phyloP scores from a whole-genome alignment of 371 early-diverging fungal genomes.

The Mucor piriformis region DNA sequence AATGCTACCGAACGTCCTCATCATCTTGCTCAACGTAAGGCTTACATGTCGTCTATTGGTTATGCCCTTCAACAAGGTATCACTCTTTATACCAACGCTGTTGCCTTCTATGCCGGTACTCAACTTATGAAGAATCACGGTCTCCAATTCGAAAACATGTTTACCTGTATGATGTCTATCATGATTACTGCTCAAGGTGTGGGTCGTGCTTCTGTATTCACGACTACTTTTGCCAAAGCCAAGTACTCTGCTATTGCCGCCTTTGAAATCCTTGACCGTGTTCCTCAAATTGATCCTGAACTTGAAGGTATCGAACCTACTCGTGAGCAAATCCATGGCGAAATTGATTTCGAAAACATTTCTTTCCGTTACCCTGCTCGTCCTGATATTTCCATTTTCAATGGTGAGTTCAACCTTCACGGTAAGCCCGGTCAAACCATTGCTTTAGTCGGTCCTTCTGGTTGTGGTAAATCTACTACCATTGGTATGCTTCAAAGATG shows the following conservation, averaged over 20 bases:
- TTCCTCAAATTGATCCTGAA: slow-evolving; percentile 71
- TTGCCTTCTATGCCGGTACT: slow-evolving; percentile 64
- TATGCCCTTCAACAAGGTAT: slow-evolving; percentile 72
- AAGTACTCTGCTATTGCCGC: slow-evolving; percentile 80
- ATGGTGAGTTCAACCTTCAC: slow-evolving; percentile 70
- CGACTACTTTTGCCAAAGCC: slow-evolving; percentile 74
- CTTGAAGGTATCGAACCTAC: slow-evolving; percentile 58
- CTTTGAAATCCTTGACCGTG: slow-evolving; percentile 76
- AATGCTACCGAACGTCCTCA: slow-evolving; percentile 69
- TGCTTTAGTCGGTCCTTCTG: slow-evolving; percentile 88
- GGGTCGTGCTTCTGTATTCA: slow-evolving; percentile 60
- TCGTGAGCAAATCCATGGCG: slow-evolving; percentile 47
- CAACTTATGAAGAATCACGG: slow-evolving; percentile 43
- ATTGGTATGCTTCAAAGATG: slow-evolving; percentile 85
- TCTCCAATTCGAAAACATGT: slow-evolving; percentile 47
- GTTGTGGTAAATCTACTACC: slow-evolving; percentile 88
- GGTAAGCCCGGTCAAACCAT: slow-evolving; percentile 78
- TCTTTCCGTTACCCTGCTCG: slow-evolving; percentile 88
- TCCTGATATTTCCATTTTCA: slow-evolving; percentile 75
- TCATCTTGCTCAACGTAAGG: slow-evolving; percentile 58
- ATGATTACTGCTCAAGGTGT: slow-evolving; percentile 76
- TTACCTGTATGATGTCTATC: slow-evolving; percentile 73
- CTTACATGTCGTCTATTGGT: slow-evolving; percentile 59
- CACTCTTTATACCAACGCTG: slow-evolving; percentile 66
- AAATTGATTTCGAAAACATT: slow-evolving; percentile 60